Evolutionary conservation across 2,329 filamentous ascomycete species (phyloP).

Genomic region (Gyromitra esculenta): DNA sequence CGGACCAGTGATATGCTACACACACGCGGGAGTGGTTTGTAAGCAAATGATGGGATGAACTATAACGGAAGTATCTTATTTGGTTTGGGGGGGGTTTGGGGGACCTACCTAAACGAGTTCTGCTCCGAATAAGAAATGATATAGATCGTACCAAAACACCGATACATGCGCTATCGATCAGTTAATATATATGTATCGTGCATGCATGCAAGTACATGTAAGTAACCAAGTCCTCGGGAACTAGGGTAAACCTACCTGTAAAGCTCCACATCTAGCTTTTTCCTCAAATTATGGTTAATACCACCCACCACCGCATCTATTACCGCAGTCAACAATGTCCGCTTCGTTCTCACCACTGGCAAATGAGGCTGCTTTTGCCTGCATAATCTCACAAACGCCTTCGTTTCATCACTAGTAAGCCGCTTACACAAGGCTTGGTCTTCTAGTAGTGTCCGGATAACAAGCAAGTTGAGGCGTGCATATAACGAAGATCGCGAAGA

Average conservation of each 20-base stretch:
- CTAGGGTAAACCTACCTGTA: constrained; percentile 68
- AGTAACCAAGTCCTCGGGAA: background rate
- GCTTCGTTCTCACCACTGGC: constrained; percentile 76
- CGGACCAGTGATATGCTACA: constrained; percentile 85
- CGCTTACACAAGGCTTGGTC: constrained; percentile 83
- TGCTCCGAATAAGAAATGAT: constrained; percentile 82
- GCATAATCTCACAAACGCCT: constrained; percentile 80
- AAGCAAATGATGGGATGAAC: constrained; percentile 22
- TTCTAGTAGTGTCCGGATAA: constrained; percentile 85
- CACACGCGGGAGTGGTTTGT: constrained; percentile 43
- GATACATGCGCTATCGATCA: constrained; percentile 69
- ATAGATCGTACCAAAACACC: constrained; percentile 84
- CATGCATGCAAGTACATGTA: background rate
- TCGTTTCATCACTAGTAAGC: constrained; percentile 81
- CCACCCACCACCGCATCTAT: constrained; percentile 90
- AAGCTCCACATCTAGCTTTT: constrained; percentile 82
- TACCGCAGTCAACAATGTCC: constrained; percentile 77
- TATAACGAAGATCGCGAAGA: constrained; percentile 82
- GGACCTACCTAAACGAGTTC: constrained; percentile 72
- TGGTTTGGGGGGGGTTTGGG: background rate
- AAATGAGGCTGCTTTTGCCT: constrained; percentile 88
- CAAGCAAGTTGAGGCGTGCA: constrained; percentile 83
- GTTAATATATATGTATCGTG: constrained; percentile 1
- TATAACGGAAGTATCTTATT: constrained; percentile 10
- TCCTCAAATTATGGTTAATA: constrained; percentile 90